phyloP scores from a whole-genome alignment of 1,139 yeast species.

The Candida sp. region DNA sequence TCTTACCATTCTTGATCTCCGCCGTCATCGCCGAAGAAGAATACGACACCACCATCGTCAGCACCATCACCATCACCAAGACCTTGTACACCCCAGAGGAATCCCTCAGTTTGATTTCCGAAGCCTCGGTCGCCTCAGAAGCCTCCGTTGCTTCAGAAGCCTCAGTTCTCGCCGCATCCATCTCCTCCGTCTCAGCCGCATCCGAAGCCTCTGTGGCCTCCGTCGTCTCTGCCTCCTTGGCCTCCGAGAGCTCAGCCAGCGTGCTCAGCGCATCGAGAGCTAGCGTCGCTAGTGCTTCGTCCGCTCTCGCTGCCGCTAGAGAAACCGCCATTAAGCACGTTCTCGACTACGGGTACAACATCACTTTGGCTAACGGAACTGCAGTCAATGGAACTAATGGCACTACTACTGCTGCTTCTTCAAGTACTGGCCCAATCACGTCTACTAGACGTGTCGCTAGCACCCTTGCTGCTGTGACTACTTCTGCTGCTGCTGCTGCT shows the following conservation, averaged over 20 bases:
- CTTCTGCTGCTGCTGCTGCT: background rate
- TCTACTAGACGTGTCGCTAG: background rate
- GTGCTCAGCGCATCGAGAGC: background rate
- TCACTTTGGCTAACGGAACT: conserved; percentile 12
- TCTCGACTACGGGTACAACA: conserved; percentile 47
- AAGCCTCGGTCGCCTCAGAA: conserved; percentile 19
- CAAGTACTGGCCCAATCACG: background rate
- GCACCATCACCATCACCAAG: conserved; percentile 46
- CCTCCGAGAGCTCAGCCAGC: background rate
- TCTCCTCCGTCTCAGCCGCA: background rate
- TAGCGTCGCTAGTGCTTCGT: background rate
- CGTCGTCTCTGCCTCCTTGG: background rate
- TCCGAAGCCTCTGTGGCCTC: conserved; percentile 3
- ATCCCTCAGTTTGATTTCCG: conserved; percentile 29
- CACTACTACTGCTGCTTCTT: conserved; percentile 4
- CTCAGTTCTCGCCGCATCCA: background rate
- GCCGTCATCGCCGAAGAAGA: conserved; percentile 26
- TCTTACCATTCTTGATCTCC: conserved; percentile 25
- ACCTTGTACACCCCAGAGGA: conserved; percentile 49
- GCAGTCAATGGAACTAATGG: conserved; percentile 11
- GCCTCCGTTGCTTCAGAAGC: conserved; percentile 19
- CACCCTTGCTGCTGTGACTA: background rate
- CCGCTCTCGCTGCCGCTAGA: conserved; percentile 14
- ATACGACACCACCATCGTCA: conserved; percentile 45
- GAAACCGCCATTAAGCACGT: conserved; percentile 41